phyloP scores from a whole-genome alignment of 1,284 basidiomycete genomes.

The Ustilago esculenta region DNA sequence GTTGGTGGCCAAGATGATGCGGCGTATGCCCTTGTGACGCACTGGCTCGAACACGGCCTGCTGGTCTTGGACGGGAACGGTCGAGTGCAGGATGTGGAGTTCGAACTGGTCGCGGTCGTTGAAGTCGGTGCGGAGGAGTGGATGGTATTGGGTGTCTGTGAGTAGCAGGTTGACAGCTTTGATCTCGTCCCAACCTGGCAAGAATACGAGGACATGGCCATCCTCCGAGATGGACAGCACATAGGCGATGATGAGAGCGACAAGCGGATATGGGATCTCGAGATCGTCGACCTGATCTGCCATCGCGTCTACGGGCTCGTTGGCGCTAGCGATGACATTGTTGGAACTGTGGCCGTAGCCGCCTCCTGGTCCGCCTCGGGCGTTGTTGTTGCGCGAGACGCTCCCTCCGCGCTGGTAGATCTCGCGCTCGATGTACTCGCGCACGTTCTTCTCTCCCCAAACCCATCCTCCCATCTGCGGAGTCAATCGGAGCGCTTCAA shows the following conservation, averaged over 20 bases:
- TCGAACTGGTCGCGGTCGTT: slow-evolving; percentile 71
- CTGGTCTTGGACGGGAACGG: slow-evolving; percentile 88
- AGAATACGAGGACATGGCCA: slow-evolving; percentile 90
- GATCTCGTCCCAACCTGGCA: slow-evolving; percentile 94
- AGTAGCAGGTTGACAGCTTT: slow-evolving; percentile 79
- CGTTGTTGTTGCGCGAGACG: slow-evolving; percentile 11
- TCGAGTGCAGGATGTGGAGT: slow-evolving; percentile 90
- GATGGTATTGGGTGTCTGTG: slow-evolving; percentile 69
- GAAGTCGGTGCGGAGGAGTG: slow-evolving; percentile 68
- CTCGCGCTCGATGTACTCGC: slow-evolving; percentile 80
- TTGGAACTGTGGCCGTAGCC: slow-evolving; percentile 30
- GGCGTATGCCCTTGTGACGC: slow-evolving; percentile 73
- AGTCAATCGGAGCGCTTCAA: slow-evolving; percentile 51
- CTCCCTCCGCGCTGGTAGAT: slow-evolving; percentile 46
- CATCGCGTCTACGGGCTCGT: slow-evolving; percentile 53
- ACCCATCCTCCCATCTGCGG: slow-evolving; percentile 74
- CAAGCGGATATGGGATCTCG: slow-evolving; percentile 83
- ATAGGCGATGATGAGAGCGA: slow-evolving; percentile 83
- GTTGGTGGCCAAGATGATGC: slow-evolving; percentile 88
- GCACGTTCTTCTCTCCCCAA: slow-evolving; percentile 78
- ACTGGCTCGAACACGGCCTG: slow-evolving; percentile 79
- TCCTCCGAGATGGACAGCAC: slow-evolving; percentile 79
- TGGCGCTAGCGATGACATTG: slow-evolving; percentile 41
- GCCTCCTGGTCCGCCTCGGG: slow-evolving; percentile 15
- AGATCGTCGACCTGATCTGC: slow-evolving; percentile 74